Percentiles rank a stretch among this genome's conserved stretches.
phyloP scores from a whole-genome alignment of 2,329 filamentous ascomycete genomes.

The Cercospora beticola region DNA sequence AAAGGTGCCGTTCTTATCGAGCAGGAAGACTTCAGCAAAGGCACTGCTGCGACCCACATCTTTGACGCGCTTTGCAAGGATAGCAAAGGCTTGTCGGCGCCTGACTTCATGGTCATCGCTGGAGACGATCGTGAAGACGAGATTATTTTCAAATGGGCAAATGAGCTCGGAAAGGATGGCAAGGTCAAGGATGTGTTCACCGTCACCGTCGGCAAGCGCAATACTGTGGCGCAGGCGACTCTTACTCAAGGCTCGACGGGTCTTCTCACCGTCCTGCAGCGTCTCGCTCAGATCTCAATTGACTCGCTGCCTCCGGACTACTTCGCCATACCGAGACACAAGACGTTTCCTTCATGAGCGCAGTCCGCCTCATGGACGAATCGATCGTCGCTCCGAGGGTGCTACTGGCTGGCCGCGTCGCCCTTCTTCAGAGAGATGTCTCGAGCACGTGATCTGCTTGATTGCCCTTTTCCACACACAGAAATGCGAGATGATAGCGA shows the following conservation, averaged over 20 bases:
- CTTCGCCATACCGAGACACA: constrained; percentile 30
- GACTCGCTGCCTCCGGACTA: constrained; percentile 31
- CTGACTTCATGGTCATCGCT: constrained; percentile 86
- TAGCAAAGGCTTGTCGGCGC: constrained; percentile 36
- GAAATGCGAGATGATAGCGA: not conserved
- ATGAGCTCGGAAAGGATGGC: constrained; percentile 63
- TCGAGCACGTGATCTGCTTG: not conserved
- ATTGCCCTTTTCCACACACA: not conserved
- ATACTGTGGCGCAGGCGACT: constrained; percentile 82
- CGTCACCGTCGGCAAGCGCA: constrained; percentile 81
- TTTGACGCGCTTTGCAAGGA: constrained; percentile 51
- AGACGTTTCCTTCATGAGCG: constrained; percentile 23
- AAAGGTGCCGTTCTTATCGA: constrained; percentile 80
- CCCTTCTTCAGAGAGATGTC: not conserved
- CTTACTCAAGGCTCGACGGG: constrained; percentile 90
- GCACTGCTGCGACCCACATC: constrained; percentile 73
- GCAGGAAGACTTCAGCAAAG: constrained; percentile 82
- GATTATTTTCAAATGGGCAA: constrained; percentile 92
- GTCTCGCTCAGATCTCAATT: constrained; percentile 35
- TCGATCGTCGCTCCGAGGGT: not conserved
- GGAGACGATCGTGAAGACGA: constrained; percentile 93
- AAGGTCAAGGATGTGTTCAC: constrained; percentile 65
- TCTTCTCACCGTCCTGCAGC: constrained; percentile 42
- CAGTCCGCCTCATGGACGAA: not conserved
- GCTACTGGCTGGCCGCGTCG: not conserved